Percentiles rank a stretch among this genome's conserved stretches.
Evolutionary conservation across 2,329 filamentous ascomycete genomes (phyloP).

Genomic region (Nigrospora oryzae): DNA sequence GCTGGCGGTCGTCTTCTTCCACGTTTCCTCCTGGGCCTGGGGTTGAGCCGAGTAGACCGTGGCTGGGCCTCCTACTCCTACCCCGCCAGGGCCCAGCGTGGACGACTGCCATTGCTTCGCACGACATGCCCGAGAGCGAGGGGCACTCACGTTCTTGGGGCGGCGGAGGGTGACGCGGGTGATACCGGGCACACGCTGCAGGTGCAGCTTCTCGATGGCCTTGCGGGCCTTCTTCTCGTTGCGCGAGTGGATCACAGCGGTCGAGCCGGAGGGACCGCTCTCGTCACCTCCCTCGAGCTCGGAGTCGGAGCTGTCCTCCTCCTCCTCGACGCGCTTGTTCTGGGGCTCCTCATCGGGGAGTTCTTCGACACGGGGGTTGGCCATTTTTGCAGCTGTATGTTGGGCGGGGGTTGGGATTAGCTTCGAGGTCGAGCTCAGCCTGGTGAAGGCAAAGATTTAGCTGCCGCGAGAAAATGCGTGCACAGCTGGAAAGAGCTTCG

Average conservation of each 20-base stretch:
- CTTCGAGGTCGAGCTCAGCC: background rate
- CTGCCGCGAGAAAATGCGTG: background rate
- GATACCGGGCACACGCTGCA: slow-evolving; percentile 94
- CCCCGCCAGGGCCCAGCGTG: too few species aligned
- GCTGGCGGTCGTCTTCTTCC: too few species aligned
- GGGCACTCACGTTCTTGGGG: slow-evolving; percentile 88
- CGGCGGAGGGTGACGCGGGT: slow-evolving; percentile 95
- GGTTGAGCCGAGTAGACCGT: too few species aligned
- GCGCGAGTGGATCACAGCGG: slow-evolving; percentile 89
- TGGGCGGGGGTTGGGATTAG: slow-evolving; percentile 22
- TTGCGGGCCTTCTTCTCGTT: slow-evolving; percentile 99
- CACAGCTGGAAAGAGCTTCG: background rate
- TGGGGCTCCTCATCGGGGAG: slow-evolving; percentile 84
- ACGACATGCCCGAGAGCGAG: background rate
- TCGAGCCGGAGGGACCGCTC: slow-evolving; percentile 65
- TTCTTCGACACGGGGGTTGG: slow-evolving; percentile 97
- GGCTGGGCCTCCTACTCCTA: too few species aligned
- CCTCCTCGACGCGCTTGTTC: slow-evolving; percentile 70
- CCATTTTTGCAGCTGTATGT: slow-evolving; percentile 54
- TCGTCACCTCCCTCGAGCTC: slow-evolving; percentile 64
- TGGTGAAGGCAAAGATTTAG: slow-evolving; percentile 1
- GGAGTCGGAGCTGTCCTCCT: slow-evolving; percentile 62
- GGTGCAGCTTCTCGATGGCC: slow-evolving; percentile 95
- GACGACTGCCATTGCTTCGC: too few species aligned
- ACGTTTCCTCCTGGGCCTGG: too few species aligned